Conservation (phyloP, 495 filamentous ascomycete genomes). For the Neurospora sp. region DNA sequence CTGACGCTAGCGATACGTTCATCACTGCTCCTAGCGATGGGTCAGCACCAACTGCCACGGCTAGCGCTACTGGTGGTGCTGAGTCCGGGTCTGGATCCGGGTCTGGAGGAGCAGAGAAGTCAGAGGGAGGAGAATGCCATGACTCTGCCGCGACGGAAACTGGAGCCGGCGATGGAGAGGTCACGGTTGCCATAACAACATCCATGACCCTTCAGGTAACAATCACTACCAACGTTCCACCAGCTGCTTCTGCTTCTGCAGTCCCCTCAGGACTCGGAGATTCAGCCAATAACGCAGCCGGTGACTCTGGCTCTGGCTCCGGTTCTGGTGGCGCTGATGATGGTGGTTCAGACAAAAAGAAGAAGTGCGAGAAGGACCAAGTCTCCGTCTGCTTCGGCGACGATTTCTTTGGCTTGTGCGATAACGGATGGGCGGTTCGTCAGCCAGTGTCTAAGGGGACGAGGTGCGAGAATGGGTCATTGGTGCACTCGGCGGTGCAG, state of each 20-base stretch:
- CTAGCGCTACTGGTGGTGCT: not conserved
- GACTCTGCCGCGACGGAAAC: not conserved
- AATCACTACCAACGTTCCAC: not conserved
- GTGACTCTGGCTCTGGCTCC: not conserved
- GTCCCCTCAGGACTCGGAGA: not conserved
- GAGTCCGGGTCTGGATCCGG: not conserved
- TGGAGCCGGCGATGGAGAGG: not conserved
- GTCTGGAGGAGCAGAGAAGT: not conserved
- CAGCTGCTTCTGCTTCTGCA: not conserved
- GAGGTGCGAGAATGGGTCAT: conserved; percentile 3
- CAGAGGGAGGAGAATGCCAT: not conserved
- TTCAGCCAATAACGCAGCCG: not conserved
- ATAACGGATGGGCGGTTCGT: conserved; percentile 6
- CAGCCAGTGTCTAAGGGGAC: conserved; percentile 9
- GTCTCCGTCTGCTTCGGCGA: not conserved
- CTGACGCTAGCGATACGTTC: not conserved
- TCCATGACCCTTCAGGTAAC: not conserved
- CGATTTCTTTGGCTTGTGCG: conserved; percentile 12
- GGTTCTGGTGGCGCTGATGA: not conserved
- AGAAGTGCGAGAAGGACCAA: not conserved
- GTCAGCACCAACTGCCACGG: not conserved
- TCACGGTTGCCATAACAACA: not conserved
- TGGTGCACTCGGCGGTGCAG: not conserved
- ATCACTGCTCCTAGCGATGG: not conserved
- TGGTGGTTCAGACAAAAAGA: not conserved